Percentiles rank a stretch among this genome's conserved stretches.
phyloP scores from a whole-genome alignment of 352 stramenopile species.

The Phytophthora citrophthora region DNA sequence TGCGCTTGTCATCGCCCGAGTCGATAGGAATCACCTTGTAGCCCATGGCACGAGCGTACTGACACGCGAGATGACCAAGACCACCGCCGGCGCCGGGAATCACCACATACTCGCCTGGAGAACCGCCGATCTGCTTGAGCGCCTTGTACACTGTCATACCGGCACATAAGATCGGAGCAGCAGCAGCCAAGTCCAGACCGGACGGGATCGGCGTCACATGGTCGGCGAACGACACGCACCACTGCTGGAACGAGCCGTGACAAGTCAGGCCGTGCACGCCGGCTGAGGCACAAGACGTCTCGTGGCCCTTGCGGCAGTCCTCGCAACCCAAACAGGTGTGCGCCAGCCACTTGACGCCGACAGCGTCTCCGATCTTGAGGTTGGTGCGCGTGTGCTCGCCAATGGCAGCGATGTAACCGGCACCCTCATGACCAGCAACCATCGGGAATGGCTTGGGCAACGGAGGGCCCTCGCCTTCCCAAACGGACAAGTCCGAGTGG shows the following conservation, averaged over 20 bases:
- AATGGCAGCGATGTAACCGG: constrained; percentile 58
- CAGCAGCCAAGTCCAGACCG: constrained; percentile 45
- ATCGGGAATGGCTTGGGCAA: constrained; percentile 45
- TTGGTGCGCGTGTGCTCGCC: constrained; percentile 50
- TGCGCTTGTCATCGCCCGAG: constrained; percentile 65
- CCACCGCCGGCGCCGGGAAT: constrained; percentile 72
- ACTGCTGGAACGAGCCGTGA: constrained; percentile 61
- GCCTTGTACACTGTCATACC: constrained; percentile 90
- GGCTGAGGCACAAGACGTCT: constrained; percentile 42
- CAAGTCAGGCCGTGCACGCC: constrained; percentile 44
- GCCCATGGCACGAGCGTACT: constrained; percentile 77
- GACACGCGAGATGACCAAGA: constrained; percentile 82
- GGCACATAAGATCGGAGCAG: constrained; percentile 82
- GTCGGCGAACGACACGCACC: constrained; percentile 76
- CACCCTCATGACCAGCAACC: constrained; percentile 65
- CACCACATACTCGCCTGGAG: constrained; percentile 57
- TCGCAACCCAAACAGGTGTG: constrained; percentile 60
- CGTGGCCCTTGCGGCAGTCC: constrained; percentile 60
- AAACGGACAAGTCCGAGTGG: constrained; percentile 56
- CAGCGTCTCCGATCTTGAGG: constrained; percentile 54
- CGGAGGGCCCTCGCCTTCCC: constrained; percentile 45
- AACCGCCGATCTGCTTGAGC: constrained; percentile 63
- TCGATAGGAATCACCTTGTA: constrained; percentile 79
- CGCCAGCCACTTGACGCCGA: constrained; percentile 61
- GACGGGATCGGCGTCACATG: constrained; percentile 78